Evolutionary conservation across 768 basidiomycete genomes (phyloP).

Genomic region (Ramaria sp.): DNA sequence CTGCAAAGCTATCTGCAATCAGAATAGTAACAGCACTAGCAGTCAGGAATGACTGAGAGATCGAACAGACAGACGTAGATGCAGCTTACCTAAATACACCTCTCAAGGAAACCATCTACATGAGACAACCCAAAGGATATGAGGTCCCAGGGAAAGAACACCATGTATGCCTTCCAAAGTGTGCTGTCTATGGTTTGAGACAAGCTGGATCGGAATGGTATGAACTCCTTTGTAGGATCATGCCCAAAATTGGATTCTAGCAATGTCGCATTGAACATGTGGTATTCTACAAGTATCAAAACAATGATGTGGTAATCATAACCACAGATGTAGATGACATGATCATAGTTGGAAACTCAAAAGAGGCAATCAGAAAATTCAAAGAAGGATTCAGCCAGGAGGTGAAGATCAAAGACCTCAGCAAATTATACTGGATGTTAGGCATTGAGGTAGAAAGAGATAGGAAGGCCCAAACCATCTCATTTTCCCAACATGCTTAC

Average conservation of each 20-base stretch:
- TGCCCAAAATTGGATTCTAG: not conserved
- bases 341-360: not conserved
- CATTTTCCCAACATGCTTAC: not conserved
- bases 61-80: constrained; percentile 33
- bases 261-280: not conserved
- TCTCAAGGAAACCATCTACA: constrained; percentile 28
- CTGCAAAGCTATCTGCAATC: constrained; percentile 1
- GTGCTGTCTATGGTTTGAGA: not conserved
- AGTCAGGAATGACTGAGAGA: constrained; percentile 22
- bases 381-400: not conserved
- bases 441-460: not conserved
- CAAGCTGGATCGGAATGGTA: not conserved
- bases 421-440: not conserved
- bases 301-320: not conserved
- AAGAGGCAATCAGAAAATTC: not conserved
- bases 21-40: constrained; percentile 25
- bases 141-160: constrained; percentile 6
- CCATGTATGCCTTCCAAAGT: not conserved
- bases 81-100: constrained; percentile 29
- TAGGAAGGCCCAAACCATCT: not conserved
- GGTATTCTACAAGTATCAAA: not conserved
- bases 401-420: not conserved
- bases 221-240: not conserved
- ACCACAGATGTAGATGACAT: not conserved
- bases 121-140: constrained; percentile 28